Percentiles rank a stretch among this genome's conserved stretches.
These are phyloP conservation scores for Corymbia maculata DNA, from an alignment of 345 rosid genomes.

Conservation along the genomic window DNA sequence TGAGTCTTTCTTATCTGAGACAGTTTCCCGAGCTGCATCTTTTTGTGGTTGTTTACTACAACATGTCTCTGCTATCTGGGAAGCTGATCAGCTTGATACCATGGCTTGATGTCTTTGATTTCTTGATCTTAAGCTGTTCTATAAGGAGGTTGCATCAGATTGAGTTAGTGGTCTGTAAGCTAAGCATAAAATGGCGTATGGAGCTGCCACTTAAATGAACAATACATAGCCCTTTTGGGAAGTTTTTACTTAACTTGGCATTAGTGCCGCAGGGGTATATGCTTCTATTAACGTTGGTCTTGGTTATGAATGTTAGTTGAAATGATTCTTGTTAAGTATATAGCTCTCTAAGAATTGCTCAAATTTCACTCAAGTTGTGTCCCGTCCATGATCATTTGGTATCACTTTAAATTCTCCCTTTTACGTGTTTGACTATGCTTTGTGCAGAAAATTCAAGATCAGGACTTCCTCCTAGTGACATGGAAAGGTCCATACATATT, in stretches of 20 bases:
- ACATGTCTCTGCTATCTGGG: background rate
- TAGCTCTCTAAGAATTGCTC: background rate
- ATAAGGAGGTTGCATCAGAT: background rate
- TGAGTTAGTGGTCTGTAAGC: background rate
- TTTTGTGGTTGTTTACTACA: background rate
- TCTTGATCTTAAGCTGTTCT: background rate
- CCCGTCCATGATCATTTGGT: background rate
- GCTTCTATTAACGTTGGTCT: background rate
- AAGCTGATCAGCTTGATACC: background rate
- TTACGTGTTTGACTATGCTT: background rate
- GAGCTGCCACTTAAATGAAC: background rate
- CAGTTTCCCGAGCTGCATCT: background rate
- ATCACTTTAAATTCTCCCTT: background rate
- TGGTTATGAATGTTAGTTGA: background rate
- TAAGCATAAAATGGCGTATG: background rate
- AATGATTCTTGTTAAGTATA: background rate
- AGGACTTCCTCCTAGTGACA: constrained; percentile 42
- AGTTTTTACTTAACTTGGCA: background rate
- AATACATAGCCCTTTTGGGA: background rate
- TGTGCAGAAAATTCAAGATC: constrained; percentile 75
- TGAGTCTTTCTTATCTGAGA: background rate
- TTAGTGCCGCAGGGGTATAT: background rate
- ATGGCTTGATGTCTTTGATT: background rate
- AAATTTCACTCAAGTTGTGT: background rate
- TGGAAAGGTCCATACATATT: constrained; percentile 50